Evolutionary conservation across 2,329 filamentous ascomycete species (phyloP).

Genomic region (Neonectria faginata): DNA sequence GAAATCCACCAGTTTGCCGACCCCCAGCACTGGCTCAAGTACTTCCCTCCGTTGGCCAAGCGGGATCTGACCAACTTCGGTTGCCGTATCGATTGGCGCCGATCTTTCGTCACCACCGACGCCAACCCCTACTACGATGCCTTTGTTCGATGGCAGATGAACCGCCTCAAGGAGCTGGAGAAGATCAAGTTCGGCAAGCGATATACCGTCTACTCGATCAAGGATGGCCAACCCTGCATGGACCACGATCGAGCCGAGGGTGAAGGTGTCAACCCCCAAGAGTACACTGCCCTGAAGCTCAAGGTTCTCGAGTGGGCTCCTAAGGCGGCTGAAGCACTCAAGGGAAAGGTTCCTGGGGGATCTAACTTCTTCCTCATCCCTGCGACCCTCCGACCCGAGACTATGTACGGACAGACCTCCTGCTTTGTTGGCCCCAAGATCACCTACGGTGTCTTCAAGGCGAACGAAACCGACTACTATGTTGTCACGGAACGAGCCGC

Average conservation of each 20-base stretch:
- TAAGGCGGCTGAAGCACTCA: constrained; percentile 76
- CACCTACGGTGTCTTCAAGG: constrained; percentile 88
- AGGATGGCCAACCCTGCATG: constrained; percentile 60
- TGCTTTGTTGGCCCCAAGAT: constrained; percentile 95
- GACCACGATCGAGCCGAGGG: constrained; percentile 61
- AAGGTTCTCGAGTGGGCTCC: constrained; percentile 91
- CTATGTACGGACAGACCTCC: constrained; percentile 98
- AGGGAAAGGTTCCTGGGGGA: constrained; percentile 81
- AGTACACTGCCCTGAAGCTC: constrained; percentile 93
- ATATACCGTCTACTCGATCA: constrained; percentile 84
- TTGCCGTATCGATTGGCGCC: constrained; percentile 90
- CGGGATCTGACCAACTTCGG: constrained; percentile 86
- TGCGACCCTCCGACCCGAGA: constrained; percentile 93
- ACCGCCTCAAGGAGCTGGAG: constrained; percentile 84
- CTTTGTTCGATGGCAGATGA: constrained; percentile 98
- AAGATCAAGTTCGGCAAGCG: constrained; percentile 95
- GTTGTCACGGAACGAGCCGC: constrained; percentile 87
- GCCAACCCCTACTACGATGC: constrained; percentile 97
- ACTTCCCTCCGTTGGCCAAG: constrained; percentile 75
- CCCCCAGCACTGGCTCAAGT: constrained; percentile 89
- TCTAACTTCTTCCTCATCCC: constrained; percentile 90
- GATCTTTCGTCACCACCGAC: constrained; percentile 93
- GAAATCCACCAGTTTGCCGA: constrained; percentile 96
- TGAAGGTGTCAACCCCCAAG: constrained; percentile 76
- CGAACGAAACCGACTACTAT: constrained; percentile 82